These are phyloP conservation scores for Trametes villosa DNA, from an alignment of 768 basidiomycete species.

Conservation along the genomic window DNA sequence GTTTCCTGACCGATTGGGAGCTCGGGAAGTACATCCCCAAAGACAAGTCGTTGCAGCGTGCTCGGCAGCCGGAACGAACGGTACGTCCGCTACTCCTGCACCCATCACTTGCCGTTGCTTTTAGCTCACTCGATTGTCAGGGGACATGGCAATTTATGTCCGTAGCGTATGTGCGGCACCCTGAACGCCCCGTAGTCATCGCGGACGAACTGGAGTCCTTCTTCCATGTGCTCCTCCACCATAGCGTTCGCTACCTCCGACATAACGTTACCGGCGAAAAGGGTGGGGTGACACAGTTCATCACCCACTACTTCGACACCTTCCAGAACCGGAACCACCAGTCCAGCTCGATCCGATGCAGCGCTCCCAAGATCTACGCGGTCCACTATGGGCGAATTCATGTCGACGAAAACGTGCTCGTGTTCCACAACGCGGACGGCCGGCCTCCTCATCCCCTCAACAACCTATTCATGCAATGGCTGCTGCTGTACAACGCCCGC, in stretches of 20 bases:
- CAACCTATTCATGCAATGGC: too few species aligned
- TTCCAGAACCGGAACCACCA: too few species aligned
- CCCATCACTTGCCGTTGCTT: too few species aligned
- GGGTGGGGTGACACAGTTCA: conserved; percentile 2
- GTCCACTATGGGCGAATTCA: too few species aligned
- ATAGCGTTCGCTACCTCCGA: background rate
- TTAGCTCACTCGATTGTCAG: too few species aligned
- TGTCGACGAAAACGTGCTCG: too few species aligned
- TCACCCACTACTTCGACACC: background rate
- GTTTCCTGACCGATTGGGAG: conserved; percentile 11
- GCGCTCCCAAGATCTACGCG: too few species aligned
- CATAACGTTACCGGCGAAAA: background rate
- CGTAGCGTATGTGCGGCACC: background rate
- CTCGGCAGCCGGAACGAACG: conserved; percentile 2
- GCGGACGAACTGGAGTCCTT: conserved; percentile 22
- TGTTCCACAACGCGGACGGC: too few species aligned
- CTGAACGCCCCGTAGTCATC: background rate
- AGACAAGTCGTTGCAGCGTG: background rate
- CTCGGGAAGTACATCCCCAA: background rate
- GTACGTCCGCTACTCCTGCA: background rate
- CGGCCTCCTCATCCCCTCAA: too few species aligned
- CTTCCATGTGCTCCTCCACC: conserved; percentile 18
- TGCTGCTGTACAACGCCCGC: too few species aligned
- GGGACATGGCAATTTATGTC: conserved; percentile 25
- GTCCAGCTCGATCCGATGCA: too few species aligned